These are phyloP conservation scores for Aspergillus brasiliensis DNA, from an alignment of 2,329 filamentous ascomycete species.

Conservation along the genomic window DNA sequence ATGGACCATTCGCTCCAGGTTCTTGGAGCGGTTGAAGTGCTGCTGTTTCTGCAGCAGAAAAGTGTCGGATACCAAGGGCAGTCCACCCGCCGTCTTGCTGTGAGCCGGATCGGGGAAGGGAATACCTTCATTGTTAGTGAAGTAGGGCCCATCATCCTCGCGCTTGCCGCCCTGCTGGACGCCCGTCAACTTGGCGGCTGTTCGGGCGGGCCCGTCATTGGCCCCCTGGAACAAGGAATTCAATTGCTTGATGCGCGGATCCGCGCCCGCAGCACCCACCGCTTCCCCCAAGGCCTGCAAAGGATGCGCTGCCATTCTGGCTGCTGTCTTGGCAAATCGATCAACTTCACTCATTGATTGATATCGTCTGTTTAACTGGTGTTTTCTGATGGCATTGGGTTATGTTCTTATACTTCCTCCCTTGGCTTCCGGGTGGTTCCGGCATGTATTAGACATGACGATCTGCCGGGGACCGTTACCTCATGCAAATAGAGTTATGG, in stretches of 20 bases:
- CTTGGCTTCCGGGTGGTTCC: too few species aligned
- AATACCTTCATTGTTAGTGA: conserved; percentile 58
- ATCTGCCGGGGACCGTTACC: too few species aligned
- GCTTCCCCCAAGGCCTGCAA: conserved; percentile 23
- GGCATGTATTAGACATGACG: too few species aligned
- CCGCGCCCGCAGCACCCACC: conserved; percentile 44
- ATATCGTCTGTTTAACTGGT: too few species aligned
- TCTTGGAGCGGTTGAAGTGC: conserved; percentile 59
- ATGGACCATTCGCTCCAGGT: conserved; percentile 46
- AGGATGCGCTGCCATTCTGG: too few species aligned
- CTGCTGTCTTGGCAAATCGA: too few species aligned
- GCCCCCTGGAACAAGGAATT: conserved; percentile 40
- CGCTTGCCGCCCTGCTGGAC: conserved; percentile 49
- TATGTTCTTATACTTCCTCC: too few species aligned
- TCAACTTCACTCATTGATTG: too few species aligned
- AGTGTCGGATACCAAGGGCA: conserved; percentile 54
- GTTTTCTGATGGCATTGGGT: too few species aligned
- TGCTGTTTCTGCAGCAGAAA: conserved; percentile 60
- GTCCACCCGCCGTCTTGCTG: conserved; percentile 57
- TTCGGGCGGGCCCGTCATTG: conserved; percentile 57
- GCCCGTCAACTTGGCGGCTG: conserved; percentile 55
- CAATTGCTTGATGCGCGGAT: conserved; percentile 38
- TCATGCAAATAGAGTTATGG: too few species aligned
- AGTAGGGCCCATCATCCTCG: conserved; percentile 54
- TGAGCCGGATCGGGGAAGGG: conserved; percentile 54